Evolutionary conservation across 331 rosid species (phyloP), one percentile per base, ranked within the genome.

Genomic region (Malus hybrid): DNA sequence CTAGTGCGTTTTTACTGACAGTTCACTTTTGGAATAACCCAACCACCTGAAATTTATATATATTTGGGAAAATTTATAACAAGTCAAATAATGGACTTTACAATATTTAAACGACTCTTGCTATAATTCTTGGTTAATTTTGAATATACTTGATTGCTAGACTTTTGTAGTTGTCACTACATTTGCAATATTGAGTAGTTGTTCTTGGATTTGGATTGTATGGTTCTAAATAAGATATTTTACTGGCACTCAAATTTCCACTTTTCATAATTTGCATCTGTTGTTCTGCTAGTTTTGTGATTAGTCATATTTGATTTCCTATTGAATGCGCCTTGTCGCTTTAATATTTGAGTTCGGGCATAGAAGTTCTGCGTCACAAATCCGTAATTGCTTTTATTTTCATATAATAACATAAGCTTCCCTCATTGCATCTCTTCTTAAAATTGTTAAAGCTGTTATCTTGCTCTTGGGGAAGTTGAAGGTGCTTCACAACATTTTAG

Each of bases 401-500:
- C 72, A 63, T 36, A 36, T 36, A 65, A 52, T 75, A 70, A 81
- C 65, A 68, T 68, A 62, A 36, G 60, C 59, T 76, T 64, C 74
- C 75, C 69, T 80, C 54, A 70, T 78, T 73, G 50, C 80, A 10
- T 28, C 72, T 64, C 79, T 55, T 81, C 36, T 77, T 78, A 67
- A 50, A 74, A 76, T 34, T 76, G 60, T 83, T 24, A 20, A 76
- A 94, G 99, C 71, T 94, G 97, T 85, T 86, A 85, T 88, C 97
- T 94, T 81, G 85, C 89, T 71, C 79, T 94, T 82, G 99, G 99
- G 80, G 97, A 92, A 85, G 89, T 90, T 75, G 93, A 83, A 83
- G 90, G 70, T 67, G 97, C 99, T 42, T 69, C 88, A 27, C 84
- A 78, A 55, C 86, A 82, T 82, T 92, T 90, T 83, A 92, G 83